Base-by-base conservation (phyloP, 2,329 filamentous ascomycete genomes). In the Tolypocladium guangdongense region DNA sequence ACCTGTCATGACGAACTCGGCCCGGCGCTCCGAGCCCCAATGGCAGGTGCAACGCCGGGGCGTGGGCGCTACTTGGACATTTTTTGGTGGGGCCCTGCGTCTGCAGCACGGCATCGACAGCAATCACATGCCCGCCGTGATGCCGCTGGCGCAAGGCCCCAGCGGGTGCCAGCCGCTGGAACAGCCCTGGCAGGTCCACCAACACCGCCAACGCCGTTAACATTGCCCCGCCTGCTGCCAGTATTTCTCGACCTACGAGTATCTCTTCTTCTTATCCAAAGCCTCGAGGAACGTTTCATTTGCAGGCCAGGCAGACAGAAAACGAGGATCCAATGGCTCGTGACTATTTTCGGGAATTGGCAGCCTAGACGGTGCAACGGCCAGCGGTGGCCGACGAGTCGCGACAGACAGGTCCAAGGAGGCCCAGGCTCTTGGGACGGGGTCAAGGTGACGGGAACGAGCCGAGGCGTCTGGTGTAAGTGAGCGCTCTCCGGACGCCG, bases 61-160 rank as follows among this genome's bases (percentile, higher is more conserved):
- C 59, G 58, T 59, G 58, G 63, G 51, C 58, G 52, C 39, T 68
- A 65, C 64, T 66, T 68, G 65, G 56, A 60, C 60, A 66, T 64
- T 63, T 66, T 52, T 60, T 57, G 59, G 60, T 59, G 66, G 62
- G 59, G 57, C 58, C 50, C 20, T 8, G 36, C 47, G 55, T 51
- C 55, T n/a, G 24, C 46, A n/a, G 12, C 30, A 35, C 5, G 2
- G 33, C 43, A 32, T 32, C 43, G 43, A 16, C 27, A 3, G 43
- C 43, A 32, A 47, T 47, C 43, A 47, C 43, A 47, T 47, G 43
- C 43, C 43, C 43, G 27, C 6, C 30, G 27, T 7, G 27, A 20
- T 24, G 41, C 24, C 41, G 22, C 41, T 45, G 16, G 30, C 41
- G 41, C 24, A 45, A 30, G 4, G 4, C n/a, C 11, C 10, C 20